phyloP scores from a whole-genome alignment of 202 grass and related monocot genomes.

The Zoysia matrella region DNA sequence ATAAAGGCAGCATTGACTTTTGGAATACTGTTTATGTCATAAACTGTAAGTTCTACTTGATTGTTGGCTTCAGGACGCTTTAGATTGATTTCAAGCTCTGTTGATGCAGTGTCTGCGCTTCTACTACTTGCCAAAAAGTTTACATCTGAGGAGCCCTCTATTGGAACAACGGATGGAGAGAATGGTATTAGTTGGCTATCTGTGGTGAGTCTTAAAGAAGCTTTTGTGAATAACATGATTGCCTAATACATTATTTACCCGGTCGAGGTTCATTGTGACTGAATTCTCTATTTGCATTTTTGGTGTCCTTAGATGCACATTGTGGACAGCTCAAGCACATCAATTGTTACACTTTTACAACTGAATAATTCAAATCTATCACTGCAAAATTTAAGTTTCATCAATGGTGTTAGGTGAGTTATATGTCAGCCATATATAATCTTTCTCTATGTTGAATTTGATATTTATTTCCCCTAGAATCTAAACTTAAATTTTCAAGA shows the following conservation, averaged over 20 bases:
- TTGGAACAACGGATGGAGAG: conserved; percentile 77
- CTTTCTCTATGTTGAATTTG: conserved; percentile 25
- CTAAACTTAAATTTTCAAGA: no score
- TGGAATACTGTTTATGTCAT: conserved; percentile 93
- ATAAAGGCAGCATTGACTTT: conserved; percentile 80
- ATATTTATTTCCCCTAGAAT: neutral
- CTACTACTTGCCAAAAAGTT: conserved; percentile 84
- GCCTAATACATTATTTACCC: conserved; percentile 21
- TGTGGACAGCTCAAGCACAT: conserved; percentile 72
- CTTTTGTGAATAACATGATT: conserved; percentile 18
- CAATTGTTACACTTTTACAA: conserved; percentile 74
- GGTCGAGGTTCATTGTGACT: conserved; percentile 28
- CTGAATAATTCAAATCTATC: conserved; percentile 75
- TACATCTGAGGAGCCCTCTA: conserved; percentile 84
- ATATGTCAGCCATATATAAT: conserved; percentile 18
- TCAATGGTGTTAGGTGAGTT: conserved; percentile 55
- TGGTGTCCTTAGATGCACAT: conserved; percentile 17
- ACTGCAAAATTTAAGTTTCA: conserved; percentile 74
- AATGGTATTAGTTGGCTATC: conserved; percentile 92
- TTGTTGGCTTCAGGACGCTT: neutral
- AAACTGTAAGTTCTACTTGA: conserved; percentile 63
- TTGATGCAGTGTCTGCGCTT: conserved; percentile 55
- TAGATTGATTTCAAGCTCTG: conserved; percentile 13
- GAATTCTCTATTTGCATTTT: conserved; percentile 23
- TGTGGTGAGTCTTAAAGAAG: conserved; percentile 65